phyloP scores from a whole-genome alignment of 345 rosid species.

The Citrus cavaleriei region DNA sequence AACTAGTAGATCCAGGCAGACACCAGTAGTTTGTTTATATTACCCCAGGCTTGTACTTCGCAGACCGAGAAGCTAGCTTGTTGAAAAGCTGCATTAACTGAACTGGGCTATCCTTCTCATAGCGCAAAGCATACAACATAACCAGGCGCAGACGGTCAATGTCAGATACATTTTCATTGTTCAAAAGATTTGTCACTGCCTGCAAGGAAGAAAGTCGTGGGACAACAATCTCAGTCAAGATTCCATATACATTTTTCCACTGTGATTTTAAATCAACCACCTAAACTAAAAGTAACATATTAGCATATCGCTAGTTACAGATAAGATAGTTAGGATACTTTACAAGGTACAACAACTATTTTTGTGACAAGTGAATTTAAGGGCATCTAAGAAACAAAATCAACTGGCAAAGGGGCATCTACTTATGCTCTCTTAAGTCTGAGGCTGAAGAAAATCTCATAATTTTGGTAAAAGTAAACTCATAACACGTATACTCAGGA shows the following conservation, averaged over 20 bases:
- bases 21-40: slow-evolving; percentile 14
- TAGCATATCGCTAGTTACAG: background rate
- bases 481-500: background rate
- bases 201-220: slow-evolving; percentile 35
- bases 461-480: background rate
- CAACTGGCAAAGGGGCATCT: background rate
- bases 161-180: slow-evolving; percentile 81
- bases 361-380: background rate
- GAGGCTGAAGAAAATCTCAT: background rate
- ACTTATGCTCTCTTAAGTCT: background rate
- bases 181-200: slow-evolving; percentile 90
- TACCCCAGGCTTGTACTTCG: slow-evolving; percentile 98
- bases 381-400: background rate
- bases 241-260: background rate
- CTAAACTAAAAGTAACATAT: background rate
- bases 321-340: background rate
- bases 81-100: slow-evolving; percentile 97
- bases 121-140: slow-evolving; percentile 91
- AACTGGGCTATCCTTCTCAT: slow-evolving; percentile 97
- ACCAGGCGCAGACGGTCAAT: slow-evolving; percentile 82
- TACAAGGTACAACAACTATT: background rate
- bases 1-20: slow-evolving; percentile 1
- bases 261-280: background rate
- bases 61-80: slow-evolving; percentile 82
- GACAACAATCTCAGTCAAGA: slow-evolving; percentile 5